phyloP scores from a whole-genome alignment of 768 basidiomycete species.

The Pisolithus tinctorius region DNA sequence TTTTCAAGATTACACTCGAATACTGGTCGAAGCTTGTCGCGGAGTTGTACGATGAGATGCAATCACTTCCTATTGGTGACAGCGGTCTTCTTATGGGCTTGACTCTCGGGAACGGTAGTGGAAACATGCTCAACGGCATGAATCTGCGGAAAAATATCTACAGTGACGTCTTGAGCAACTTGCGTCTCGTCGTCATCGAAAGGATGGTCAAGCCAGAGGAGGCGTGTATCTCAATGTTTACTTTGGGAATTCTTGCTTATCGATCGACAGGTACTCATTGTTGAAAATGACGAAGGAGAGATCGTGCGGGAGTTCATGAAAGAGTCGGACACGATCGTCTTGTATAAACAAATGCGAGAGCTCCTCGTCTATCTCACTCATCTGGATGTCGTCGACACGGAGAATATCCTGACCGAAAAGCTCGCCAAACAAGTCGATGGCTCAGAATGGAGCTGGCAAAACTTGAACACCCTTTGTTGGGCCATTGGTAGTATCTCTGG shows the following conservation, averaged over 20 bases:
- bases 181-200: slow-evolving; percentile 94
- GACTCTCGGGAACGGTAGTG: slow-evolving; percentile 61
- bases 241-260: slow-evolving; percentile 4
- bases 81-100: slow-evolving; percentile 84
- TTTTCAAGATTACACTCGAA: slow-evolving; percentile 98
- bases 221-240: slow-evolving; percentile 37
- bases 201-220: slow-evolving; percentile 99
- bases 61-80: slow-evolving; percentile 83
- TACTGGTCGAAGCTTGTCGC: slow-evolving; percentile 96
- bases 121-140: slow-evolving; percentile 68
- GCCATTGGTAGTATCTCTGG: slow-evolving; percentile 99
- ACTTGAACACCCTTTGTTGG: slow-evolving; percentile 98
- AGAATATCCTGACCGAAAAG: slow-evolving; percentile 96
- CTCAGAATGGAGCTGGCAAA: slow-evolving; percentile 99
- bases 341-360: slow-evolving; percentile 99
- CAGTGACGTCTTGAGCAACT: slow-evolving; percentile 87
- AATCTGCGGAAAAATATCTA: slow-evolving; percentile 91
- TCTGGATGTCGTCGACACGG: slow-evolving; percentile 92
- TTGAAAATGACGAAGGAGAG: slow-evolving; percentile 99
- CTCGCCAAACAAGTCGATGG: slow-evolving; percentile 95
- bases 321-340: slow-evolving; percentile 94
- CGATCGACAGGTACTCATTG: slow-evolving; percentile 75
- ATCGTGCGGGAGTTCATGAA: slow-evolving; percentile 99
- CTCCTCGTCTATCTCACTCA: slow-evolving; percentile 96
- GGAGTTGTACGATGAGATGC: slow-evolving; percentile 96